Evolutionary conservation across 2,329 filamentous ascomycete species (phyloP), one percentile per base, ranked within the genome.

Genomic region (Fusarium fracticaudum): DNA sequence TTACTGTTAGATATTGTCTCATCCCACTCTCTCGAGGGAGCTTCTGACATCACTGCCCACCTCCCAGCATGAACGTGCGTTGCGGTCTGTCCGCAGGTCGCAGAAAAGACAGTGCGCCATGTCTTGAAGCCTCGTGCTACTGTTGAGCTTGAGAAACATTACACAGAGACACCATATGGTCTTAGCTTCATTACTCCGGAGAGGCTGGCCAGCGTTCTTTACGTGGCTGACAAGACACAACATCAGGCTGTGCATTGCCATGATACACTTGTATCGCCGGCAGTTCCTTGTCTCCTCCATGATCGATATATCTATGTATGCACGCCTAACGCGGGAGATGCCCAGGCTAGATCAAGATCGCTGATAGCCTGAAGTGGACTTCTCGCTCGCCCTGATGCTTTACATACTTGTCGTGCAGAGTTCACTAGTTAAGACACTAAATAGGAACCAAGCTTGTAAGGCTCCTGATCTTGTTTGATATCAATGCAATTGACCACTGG

Each of bases 11-110:
- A 76, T 69, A 62, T 58, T 61, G 61, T 66, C 67, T 77, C 64
- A 55, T 67, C 57, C 60, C 43, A 60, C 63, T 72, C 61, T 69
- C 45, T 54, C 59, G 73, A 67, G 63, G 68, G 66, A 76, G 69
- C 26, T 73, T 57, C 68, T 76, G 75, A 77, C 76, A 76, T 74
- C 72, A 77, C 54, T 58, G 58, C 51, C 63, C 38, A 44, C 65
- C 38, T 61, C 43, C 43, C 59, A 57, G 58, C 64, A 63, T 74
- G 65, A 68, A 64, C 65, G 47, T 61, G 62, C 35, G 68, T 41
- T 61, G 62, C 29, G 67, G 33, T 60, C 51, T 58, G 40, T 38
- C 45, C 65, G 66, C 63, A 64, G 57, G 60, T 50, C 71, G 60
- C 64, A 66, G 58, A 61, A 48, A 57, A 67, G 68, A 67, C 71